Base-by-base conservation (phyloP, 345 rosid species). In the Aurinia saxatilis region DNA sequence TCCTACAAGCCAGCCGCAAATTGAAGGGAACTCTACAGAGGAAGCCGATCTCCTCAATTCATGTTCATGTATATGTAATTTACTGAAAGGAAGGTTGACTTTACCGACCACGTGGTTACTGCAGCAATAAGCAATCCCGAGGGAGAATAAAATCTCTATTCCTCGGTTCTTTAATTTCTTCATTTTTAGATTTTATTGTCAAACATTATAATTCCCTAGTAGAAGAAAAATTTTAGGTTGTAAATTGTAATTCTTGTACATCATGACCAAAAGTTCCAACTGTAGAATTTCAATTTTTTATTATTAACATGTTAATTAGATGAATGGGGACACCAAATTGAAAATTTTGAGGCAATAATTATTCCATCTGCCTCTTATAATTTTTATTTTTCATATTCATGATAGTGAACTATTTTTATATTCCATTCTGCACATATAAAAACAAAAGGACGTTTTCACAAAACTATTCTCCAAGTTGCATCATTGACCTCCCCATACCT, bases 21-120 rank as follows among this genome's bases (percentile, higher is more conserved):
- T 29, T 66, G 81, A 63, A 58, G 79, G 66, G 57, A 74, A 47
- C 63, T 23, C 65, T 46, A 34, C 82, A 48, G 82, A 81, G 66
- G 69, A 41, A 42, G 61, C 83, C 50, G 91, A 82, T 50, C 76
- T 87, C 36, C 74, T 88, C 42, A 75, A n/a, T 23, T 36, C 33
- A 45, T 31, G 16, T 27, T 46, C 27, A 42, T 33, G 13, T 31
- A 16, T 7, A 51, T 33, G 8, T 18, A 65, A n/a, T 40, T 60
- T 68, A 59, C 66, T 31, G 59, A 8, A 15, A 15, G 31, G 30
- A n/a, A 7, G 13, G 25, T 52, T 60, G 62, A 53, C 54, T 52
- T 52, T 35, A 60, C 42, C 30, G 14, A 53, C 17, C 62, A 60
- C 55, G 49, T 68, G 36, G 67, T 68, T 36, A 44, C 49, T 59